These are phyloP conservation scores for Tanacetum coccineum DNA, from an alignment of 129 eudicot species.

Conservation along the genomic window DNA sequence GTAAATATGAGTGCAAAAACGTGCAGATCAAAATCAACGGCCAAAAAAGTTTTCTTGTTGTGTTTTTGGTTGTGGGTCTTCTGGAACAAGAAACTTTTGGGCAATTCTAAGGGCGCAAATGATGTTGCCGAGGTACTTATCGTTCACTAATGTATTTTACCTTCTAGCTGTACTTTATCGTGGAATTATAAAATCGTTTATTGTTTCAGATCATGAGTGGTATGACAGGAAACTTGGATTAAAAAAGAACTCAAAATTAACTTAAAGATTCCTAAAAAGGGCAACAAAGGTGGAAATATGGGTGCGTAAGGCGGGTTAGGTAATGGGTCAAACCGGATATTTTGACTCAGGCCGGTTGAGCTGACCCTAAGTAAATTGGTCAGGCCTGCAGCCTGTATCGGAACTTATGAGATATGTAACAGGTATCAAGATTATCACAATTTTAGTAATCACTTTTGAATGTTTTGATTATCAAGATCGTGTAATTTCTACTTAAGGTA, in stretches of 20 bases:
- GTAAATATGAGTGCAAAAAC: conserved; percentile 89
- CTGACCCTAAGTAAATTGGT: too few species aligned
- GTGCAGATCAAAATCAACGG: too few species aligned
- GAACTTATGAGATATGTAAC: too few species aligned
- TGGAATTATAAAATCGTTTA: background rate
- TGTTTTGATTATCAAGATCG: too few species aligned
- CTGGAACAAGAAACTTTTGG: conserved; percentile 70
- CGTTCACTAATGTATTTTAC: background rate
- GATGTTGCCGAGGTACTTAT: conserved; percentile 59
- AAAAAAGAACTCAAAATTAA: conserved; percentile 71
- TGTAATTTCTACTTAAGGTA: too few species aligned
- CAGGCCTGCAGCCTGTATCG: too few species aligned
- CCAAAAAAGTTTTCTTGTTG: conserved; percentile 77
- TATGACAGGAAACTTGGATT: conserved; percentile 83
- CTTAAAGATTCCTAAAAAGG: conserved; percentile 72
- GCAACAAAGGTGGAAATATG: conserved; percentile 12
- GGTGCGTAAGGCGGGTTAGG: background rate
- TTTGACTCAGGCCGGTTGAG: background rate
- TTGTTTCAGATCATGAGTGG: conserved; percentile 69
- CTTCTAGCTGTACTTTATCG: background rate
- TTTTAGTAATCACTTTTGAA: too few species aligned
- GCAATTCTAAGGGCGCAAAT: conserved; percentile 85
- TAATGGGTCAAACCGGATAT: background rate
- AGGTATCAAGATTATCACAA: too few species aligned
- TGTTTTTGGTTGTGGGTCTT: conserved; percentile 87